Base-by-base conservation (phyloP, 148 eudicot genomes). In the Hydrangea macrophylla region DNA sequence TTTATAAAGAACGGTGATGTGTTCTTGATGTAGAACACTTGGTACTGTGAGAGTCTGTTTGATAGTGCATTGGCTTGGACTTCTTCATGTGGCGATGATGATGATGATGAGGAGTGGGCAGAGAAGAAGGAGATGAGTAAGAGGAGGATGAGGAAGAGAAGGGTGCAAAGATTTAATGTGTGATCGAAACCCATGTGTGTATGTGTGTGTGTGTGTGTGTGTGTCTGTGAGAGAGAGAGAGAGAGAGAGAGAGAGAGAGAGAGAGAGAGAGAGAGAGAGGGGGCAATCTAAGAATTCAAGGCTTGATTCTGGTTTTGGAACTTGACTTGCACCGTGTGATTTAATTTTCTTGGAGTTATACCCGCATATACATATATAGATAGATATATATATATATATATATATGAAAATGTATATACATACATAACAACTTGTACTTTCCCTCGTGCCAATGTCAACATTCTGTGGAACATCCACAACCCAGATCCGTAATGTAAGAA, bases 371-470 rank as follows among this genome's bases (percentile, higher is more conserved):
- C 23, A 17, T 39, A 40, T 60, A 22, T 42, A n/a, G n/a, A n/a
- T n/a, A n/a, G n/a, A n/a, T n/a, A 26, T 44, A 15, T 44, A 44
- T 44, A 15, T 44, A 44, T 44, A 40, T 28, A n/a, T n/a, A 42
- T 27, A 32, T 20, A 60, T 25, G 1, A 2, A 51, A 15, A 48
- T 44, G 24, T 15, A 57, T 32, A 9, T 35, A 4, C 39, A n/a
- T n/a, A n/a, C n/a, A n/a, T n/a, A n/a, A n/a, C n/a, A n/a, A n/a
- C n/a, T n/a, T 10, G 48, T 1, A 30, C 22, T 64, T 25, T 15
- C 64, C 53, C 76, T 73, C 72, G 78, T 78, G 78, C 70, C 62
- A 62, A 45, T 77, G 76, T 77, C 76, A 71, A 72, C 80, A 72
- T 71, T 71, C 72, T 53, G 35, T 68, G 80, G 80, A 58, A 77